Evolutionary conservation across 805 yeast genomes (phyloP).

Genomic region (Kodamaea laetipori): DNA sequence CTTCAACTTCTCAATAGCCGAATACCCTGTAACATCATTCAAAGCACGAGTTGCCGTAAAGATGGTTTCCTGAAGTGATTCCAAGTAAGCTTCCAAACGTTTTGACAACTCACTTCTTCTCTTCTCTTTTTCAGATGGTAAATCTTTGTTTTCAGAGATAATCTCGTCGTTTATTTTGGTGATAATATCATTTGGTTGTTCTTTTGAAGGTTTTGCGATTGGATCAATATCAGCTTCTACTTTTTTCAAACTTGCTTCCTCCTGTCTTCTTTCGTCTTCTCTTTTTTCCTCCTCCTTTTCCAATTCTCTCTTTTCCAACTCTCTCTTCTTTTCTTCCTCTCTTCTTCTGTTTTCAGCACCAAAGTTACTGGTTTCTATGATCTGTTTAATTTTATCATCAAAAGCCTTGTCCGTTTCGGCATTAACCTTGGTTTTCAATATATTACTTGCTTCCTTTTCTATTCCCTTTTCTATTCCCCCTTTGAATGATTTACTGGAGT

Average conservation of each 20-base stretch:
- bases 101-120: conserved; percentile 38
- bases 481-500: not conserved
- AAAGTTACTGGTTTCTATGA: conserved; percentile 39
- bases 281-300: too few relatives aligned
- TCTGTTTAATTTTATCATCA: conserved; percentile 34
- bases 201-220: too few relatives aligned
- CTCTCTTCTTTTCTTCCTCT: not conserved
- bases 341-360: conserved; percentile 19
- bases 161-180: conserved; percentile 13
- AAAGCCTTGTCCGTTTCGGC: conserved; percentile 5
- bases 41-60: conserved; percentile 65
- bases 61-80: conserved; percentile 57
- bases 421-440: not conserved
- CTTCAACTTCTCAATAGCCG: conserved; percentile 73
- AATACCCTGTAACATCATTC: conserved; percentile 91
- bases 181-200: conserved; percentile 2
- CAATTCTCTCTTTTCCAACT: conserved; percentile 10
- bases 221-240: not conserved
- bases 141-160: conserved; percentile 29
- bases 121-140: conserved; percentile 50
- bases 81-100: conserved; percentile 50
- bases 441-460: not conserved
- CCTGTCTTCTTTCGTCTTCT: not conserved
- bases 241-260: not conserved
- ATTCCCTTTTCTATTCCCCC: too few relatives aligned